Conservation (phyloP, 768 basidiomycete genomes). For the Lyophyllum semitale region DNA sequence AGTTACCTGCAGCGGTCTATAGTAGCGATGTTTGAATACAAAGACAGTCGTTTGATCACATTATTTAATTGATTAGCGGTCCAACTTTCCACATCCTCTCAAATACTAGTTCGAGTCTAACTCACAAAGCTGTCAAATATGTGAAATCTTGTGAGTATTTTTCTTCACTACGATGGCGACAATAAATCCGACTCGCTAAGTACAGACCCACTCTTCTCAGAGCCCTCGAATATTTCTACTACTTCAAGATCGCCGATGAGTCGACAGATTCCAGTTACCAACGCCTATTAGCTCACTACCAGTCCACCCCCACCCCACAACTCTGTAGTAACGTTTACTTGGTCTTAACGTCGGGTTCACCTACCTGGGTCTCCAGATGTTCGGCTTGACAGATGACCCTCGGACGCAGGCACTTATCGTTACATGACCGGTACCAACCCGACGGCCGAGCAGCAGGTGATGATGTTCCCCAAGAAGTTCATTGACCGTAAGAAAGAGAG, state of each 20-base stretch:
- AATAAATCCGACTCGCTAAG: not conserved
- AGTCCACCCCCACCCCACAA: not conserved
- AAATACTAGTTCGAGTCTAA: too few relatives aligned
- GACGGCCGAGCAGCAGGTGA: slow-evolving; percentile 1
- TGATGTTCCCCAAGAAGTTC: slow-evolving; percentile 11
- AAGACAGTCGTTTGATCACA: too few relatives aligned
- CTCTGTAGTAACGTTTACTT: slow-evolving; percentile 1
- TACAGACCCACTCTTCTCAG: slow-evolving; percentile 16
- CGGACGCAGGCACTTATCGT: not conserved
- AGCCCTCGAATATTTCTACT: slow-evolving; percentile 20
- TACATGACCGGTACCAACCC: slow-evolving; percentile 16
- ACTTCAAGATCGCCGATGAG: slow-evolving; percentile 14
- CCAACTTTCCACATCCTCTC: too few relatives aligned
- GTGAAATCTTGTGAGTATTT: slow-evolving; percentile 15
- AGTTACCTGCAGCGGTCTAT: too few relatives aligned
- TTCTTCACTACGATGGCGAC: not conserved
- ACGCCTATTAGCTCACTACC: slow-evolving; percentile 7
- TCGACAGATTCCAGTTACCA: slow-evolving; percentile 12
- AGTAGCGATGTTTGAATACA: too few relatives aligned
- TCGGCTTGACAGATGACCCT: slow-evolving; percentile 1
- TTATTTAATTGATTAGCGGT: too few relatives aligned
- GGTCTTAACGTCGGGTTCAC: slow-evolving; percentile 12
- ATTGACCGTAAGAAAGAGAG: slow-evolving; percentile 21
- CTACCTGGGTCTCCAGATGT: slow-evolving; percentile 4
- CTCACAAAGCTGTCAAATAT: slow-evolving; percentile 16